phyloP scores from a whole-genome alignment of 202 grass and related monocot genomes.

The Panicum virgatum region DNA sequence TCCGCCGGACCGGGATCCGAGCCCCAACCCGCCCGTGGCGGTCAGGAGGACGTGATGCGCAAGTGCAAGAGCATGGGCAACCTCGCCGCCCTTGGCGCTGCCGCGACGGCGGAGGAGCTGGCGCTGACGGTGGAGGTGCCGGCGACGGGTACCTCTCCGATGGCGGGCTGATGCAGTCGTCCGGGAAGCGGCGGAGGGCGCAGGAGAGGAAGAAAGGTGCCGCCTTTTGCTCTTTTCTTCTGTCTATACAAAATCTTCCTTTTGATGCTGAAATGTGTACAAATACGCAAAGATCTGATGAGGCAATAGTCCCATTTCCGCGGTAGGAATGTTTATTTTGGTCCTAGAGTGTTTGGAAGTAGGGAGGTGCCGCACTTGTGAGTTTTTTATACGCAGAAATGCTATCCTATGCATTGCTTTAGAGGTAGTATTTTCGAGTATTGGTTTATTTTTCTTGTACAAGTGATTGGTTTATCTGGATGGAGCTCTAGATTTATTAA shows the following conservation, averaged over 20 bases:
- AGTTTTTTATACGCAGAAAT: conserved; percentile 10
- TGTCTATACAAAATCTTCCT: neutral
- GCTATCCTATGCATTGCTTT: neutral
- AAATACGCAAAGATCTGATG: conserved; percentile 42
- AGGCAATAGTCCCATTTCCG: neutral
- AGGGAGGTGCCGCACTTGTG: neutral
- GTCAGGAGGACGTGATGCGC: conserved; percentile 66
- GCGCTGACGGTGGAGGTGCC: conserved; percentile 16
- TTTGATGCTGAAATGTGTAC: conserved; percentile 21
- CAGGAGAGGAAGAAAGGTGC: conserved; percentile 71
- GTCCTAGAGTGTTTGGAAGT: conserved; percentile 12
- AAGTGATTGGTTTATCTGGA: conserved; percentile 18
- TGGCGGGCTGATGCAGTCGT: conserved; percentile 46
- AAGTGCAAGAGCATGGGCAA: conserved; percentile 78
- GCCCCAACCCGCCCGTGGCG: conserved; percentile 37
- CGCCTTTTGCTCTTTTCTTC: conserved; percentile 18
- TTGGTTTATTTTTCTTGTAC: neutral
- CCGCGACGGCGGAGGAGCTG: conserved; percentile 15
- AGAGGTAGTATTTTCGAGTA: neutral
- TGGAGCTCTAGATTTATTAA: neutral
- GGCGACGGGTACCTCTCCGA: conserved; percentile 62
- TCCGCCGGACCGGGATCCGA: conserved; percentile 41
- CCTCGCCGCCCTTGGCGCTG: conserved; percentile 44
- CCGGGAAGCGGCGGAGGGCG: conserved; percentile 55
- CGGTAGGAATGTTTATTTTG: conserved; percentile 9